These are phyloP conservation scores for Penicillium subrubescens DNA, from an alignment of 495 filamentous ascomycete species.

Conservation along the genomic window DNA sequence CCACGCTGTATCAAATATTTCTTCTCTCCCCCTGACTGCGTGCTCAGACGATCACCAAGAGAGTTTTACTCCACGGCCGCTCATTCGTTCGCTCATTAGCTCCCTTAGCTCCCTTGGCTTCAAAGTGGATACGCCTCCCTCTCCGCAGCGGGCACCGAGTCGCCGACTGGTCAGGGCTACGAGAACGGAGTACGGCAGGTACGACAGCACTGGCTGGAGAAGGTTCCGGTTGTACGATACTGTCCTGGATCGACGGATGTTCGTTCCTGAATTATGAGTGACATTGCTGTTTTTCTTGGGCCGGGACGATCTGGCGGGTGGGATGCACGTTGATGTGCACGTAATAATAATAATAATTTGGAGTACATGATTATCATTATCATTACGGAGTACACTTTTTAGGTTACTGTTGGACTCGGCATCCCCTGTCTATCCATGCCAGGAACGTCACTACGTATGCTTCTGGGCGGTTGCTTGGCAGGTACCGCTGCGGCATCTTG, in stretches of 20 bases:
- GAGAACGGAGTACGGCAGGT: neutral
- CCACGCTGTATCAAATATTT: neutral
- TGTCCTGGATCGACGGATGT: slow-evolving; percentile 8
- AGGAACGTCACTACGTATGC: neutral
- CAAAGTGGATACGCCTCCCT: slow-evolving; percentile 1
- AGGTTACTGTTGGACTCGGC: neutral
- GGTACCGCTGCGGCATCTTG: neutral
- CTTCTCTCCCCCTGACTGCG: neutral
- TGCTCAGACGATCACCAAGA: slow-evolving; percentile 11
- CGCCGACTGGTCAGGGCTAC: neutral
- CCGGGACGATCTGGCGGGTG: neutral
- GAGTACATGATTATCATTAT: too few relatives aligned
- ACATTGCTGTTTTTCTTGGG: neutral
- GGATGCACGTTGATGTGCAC: neutral
- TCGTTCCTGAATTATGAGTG: neutral
- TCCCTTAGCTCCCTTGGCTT: slow-evolving; percentile 5
- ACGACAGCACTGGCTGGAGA: neutral
- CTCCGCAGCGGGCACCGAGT: neutral
- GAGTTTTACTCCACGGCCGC: neutral
- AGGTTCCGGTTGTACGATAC: neutral
- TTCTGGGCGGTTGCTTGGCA: neutral
- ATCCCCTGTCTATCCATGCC: slow-evolving; percentile 1
- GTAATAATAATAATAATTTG: too few relatives aligned
- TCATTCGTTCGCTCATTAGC: neutral
- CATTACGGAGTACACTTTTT: too few relatives aligned